These are phyloP conservation scores for Collybia sp. DNA, from an alignment of 768 basidiomycete species.

Conservation along the genomic window DNA sequence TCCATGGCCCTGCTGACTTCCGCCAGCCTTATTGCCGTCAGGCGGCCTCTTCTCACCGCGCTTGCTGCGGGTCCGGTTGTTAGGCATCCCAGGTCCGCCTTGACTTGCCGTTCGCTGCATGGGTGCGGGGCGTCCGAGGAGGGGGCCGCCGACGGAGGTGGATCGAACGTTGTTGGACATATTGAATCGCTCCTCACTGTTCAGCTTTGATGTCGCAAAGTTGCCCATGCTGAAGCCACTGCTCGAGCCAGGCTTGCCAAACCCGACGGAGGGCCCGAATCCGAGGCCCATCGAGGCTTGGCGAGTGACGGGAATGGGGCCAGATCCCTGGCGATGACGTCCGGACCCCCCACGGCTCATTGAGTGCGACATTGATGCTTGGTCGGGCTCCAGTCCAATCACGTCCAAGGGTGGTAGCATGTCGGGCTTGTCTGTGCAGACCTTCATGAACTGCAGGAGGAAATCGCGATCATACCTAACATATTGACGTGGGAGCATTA, in stretches of 20 bases:
- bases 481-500: not conserved
- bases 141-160: constrained; percentile 48
- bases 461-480: constrained; percentile 95
- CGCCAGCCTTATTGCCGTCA: constrained; percentile 42
- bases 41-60: constrained; percentile 79
- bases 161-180: constrained; percentile 43
- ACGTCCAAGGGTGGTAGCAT: constrained; percentile 84
- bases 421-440: constrained; percentile 95
- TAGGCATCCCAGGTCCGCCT: constrained; percentile 49
- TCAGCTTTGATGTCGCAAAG: constrained; percentile 60
- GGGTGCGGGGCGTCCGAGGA: constrained; percentile 49
- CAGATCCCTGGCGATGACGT: constrained; percentile 45
- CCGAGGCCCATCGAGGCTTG: constrained; percentile 42
- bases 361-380: constrained; percentile 28
- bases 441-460: constrained; percentile 91
- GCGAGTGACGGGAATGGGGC: constrained; percentile 38
- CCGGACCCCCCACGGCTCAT: constrained; percentile 65
- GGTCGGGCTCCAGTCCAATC: constrained; percentile 84
- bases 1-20: constrained; percentile 33
- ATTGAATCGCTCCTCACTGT: constrained; percentile 67
- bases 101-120: constrained; percentile 72
- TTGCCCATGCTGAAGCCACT: constrained; percentile 60
- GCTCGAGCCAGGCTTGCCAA: constrained; percentile 41
- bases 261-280: constrained; percentile 27
- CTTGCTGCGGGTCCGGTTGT: constrained; percentile 69